Conservation (phyloP, 2,329 filamentous ascomycete species). For the Clonostachys rhizophaga region DNA sequence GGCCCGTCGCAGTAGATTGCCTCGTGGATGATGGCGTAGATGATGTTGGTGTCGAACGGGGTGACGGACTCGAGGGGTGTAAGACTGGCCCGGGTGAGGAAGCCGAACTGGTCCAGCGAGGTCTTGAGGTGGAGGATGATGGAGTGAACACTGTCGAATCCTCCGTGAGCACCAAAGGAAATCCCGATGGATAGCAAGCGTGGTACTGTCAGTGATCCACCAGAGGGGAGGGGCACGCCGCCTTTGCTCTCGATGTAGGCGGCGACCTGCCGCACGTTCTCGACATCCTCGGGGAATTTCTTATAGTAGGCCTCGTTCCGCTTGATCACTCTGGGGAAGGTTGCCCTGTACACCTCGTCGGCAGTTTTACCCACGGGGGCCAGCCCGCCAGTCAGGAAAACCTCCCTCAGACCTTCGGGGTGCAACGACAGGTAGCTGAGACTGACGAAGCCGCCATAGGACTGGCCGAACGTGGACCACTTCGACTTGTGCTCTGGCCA, state of each 20-base stretch:
- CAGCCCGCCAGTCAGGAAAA: slow-evolving; percentile 80
- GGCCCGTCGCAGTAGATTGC: slow-evolving; percentile 75
- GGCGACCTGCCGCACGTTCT: slow-evolving; percentile 62
- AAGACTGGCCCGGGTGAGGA: slow-evolving; percentile 69
- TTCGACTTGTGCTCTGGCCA: slow-evolving; percentile 66
- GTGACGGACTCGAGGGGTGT: slow-evolving; percentile 61
- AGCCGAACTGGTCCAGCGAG: slow-evolving; percentile 73
- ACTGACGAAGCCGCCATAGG: slow-evolving; percentile 84
- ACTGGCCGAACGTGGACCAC: slow-evolving; percentile 88
- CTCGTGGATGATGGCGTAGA: slow-evolving; percentile 87
- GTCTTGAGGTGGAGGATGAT: slow-evolving; percentile 64
- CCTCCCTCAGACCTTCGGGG: slow-evolving; percentile 74
- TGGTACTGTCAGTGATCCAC: slow-evolving; percentile 66
- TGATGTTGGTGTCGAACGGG: slow-evolving; percentile 69
- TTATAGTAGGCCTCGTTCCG: slow-evolving; percentile 76
- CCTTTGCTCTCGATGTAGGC: slow-evolving; percentile 57
- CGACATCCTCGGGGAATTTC: slow-evolving; percentile 80
- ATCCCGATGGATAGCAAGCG: slow-evolving; percentile 77
- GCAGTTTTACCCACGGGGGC: slow-evolving; percentile 68
- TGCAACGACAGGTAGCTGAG: slow-evolving; percentile 80
- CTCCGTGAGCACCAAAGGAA: slow-evolving; percentile 73
- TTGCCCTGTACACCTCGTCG: slow-evolving; percentile 70
- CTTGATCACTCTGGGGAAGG: slow-evolving; percentile 64
- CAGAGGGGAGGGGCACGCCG: slow-evolving; percentile 61
- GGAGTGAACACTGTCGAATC: slow-evolving; percentile 70